Conservation (phyloP, 192 early-diverging fungal species). For the Coemansia sp. region DNA sequence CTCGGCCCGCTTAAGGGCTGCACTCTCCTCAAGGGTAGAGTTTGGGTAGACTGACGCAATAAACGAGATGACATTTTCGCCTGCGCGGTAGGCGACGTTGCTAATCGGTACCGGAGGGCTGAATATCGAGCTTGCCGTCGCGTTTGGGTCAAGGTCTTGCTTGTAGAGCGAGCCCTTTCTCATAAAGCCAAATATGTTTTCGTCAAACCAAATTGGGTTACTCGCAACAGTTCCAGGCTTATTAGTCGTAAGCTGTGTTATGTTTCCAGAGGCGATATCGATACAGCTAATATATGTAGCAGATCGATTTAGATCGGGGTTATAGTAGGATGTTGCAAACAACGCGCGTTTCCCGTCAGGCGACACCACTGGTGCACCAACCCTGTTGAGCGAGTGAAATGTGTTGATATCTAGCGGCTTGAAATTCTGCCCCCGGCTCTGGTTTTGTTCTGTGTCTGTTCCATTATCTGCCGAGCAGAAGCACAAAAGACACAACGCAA, state of each 20-base stretch:
- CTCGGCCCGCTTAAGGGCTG: constrained; percentile 47
- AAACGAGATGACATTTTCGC: constrained; percentile 13
- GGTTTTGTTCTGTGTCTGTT: not conserved
- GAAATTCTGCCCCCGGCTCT: constrained; percentile 9
- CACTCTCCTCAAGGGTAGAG: constrained; percentile 54
- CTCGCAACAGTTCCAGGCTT: constrained; percentile 7
- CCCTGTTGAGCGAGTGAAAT: constrained; percentile 22
- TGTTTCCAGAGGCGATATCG: constrained; percentile 23
- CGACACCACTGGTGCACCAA: constrained; percentile 26
- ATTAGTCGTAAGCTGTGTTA: constrained; percentile 20
- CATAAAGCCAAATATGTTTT: constrained; percentile 27
- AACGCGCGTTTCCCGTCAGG: constrained; percentile 24
- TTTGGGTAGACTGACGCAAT: constrained; percentile 30
- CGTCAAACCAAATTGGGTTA: constrained; percentile 39
- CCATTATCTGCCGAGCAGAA: not conserved
- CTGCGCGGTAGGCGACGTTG: constrained; percentile 15
- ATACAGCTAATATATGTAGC: constrained; percentile 24
- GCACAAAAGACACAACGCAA: constrained; percentile 6
- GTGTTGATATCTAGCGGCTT: constrained; percentile 27
- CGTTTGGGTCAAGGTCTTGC: constrained; percentile 11
- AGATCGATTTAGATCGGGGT: constrained; percentile 21
- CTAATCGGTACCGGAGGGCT: constrained; percentile 23
- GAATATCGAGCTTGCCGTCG: constrained; percentile 7
- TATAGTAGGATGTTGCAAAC: constrained; percentile 24
- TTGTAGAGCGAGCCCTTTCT: constrained; percentile 20